Evolutionary conservation across 2,329 filamentous ascomycete species (phyloP), one percentile per base, ranked within the genome.

Genomic region (Aspergillus arachidicola): DNA sequence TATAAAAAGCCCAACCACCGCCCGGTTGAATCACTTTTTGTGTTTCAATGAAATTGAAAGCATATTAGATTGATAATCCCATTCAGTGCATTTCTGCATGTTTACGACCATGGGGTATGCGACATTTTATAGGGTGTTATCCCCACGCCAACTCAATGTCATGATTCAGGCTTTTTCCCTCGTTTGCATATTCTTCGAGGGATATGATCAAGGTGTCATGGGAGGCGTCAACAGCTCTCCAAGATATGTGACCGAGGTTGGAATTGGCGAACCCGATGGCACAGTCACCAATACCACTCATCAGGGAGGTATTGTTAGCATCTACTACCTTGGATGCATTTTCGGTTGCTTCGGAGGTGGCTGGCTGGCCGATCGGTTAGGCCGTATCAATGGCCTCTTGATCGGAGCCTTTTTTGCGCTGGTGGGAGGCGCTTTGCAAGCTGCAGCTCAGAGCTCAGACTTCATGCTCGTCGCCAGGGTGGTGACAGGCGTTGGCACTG

Each of bases 161-260:
- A 75, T 77, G 9, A 76, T 76, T 26, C 73, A 75, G 12, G 32
- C 58, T 1, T 75, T 77, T 56, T 77, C 75, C 2, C 65, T 76
- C 7, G 62, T 78, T 19, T 73, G 68, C 6, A 76, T 78, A 12
- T 76, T 77, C 68, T 77, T 77, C 65, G 74, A 77, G 57, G 83
- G 84, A 23, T 86, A 85, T 72, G 82, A 85, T 63, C 84, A 85
- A 67, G 83, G 83, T 57, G 82, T 85, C 16, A 82, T 84, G 78
- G 83, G 83, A 55, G 81, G 80, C 46, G 82, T 85, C 57, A 85
- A 83, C 63, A 67, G 70, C 48, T 68, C 79, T 11, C 73, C 75
- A 0, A 70, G 71, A 46, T 83, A 83, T 51, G 69, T 76, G 12
- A 68, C 65, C 0, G 59, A 68, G 45, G 81, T 84, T 9, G 78